phyloP scores from a whole-genome alignment of 805 yeast genomes.

The Lachancea kluyveri region DNA sequence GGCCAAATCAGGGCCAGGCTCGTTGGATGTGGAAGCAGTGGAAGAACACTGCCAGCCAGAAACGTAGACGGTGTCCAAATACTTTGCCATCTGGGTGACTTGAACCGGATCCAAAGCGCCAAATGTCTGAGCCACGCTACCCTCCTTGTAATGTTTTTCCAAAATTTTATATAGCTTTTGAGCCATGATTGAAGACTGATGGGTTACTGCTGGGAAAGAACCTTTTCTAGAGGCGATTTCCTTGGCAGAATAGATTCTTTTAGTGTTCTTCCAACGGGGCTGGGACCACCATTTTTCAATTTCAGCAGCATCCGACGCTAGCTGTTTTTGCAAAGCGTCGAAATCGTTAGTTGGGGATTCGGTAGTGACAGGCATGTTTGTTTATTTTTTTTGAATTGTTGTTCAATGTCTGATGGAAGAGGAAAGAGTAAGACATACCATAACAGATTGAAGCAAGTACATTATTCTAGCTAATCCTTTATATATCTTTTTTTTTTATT shows the following conservation, averaged over 20 bases:
- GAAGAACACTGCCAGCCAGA: constrained; percentile 99
- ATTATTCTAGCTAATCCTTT: no score
- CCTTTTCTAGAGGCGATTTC: constrained; percentile 90
- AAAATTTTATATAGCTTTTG: constrained; percentile 71
- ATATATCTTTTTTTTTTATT: no score
- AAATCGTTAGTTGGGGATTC: constrained; percentile 4
- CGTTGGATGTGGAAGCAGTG: constrained; percentile 94
- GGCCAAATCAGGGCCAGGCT: constrained; percentile 97
- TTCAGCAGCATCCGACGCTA: constrained; percentile 50
- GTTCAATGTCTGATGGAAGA: not conserved
- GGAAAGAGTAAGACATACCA: not conserved
- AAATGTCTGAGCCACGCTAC: constrained; percentile 68
- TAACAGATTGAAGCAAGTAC: no score
- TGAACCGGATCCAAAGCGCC: constrained; percentile 97
- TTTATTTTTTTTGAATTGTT: constrained; percentile 1
- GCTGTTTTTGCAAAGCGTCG: constrained; percentile 12
- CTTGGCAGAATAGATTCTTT: constrained; percentile 81
- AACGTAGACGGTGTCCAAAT: constrained; percentile 86
- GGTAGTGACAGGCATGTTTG: constrained; percentile 6
- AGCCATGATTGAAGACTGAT: constrained; percentile 75
- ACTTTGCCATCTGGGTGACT: constrained; percentile 94
- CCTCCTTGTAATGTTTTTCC: constrained; percentile 53
- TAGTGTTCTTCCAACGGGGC: constrained; percentile 87
- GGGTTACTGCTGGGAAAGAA: constrained; percentile 53
- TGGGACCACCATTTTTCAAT: constrained; percentile 88